Evolutionary conservation across 768 basidiomycete species (phyloP).

Genomic region (Lenzites betulinus): DNA sequence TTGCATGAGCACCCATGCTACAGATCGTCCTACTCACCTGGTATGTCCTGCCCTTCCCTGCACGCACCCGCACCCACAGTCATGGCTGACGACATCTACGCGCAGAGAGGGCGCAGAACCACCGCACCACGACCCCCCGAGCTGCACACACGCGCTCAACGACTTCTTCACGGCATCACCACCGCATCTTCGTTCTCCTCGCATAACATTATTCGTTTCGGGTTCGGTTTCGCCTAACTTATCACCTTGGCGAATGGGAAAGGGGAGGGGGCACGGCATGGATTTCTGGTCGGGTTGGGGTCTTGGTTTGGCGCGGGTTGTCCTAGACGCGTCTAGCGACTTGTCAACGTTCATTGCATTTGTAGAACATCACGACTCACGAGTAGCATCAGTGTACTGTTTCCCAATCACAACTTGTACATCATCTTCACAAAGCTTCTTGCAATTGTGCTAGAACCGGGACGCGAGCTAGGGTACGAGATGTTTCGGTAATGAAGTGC

Average conservation of each 20-base stretch:
- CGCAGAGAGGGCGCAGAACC: neutral
- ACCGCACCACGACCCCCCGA: neutral
- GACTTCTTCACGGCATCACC: neutral
- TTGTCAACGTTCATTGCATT: neutral
- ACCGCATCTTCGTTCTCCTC: neutral
- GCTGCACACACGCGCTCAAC: neutral
- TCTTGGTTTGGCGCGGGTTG: too few relatives aligned
- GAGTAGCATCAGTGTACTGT: neutral
- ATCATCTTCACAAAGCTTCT: too few relatives aligned
- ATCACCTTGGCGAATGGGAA: neutral
- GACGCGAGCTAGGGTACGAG: too few relatives aligned
- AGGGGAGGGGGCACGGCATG: neutral
- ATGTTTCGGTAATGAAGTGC: too few relatives aligned
- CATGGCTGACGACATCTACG: neutral
- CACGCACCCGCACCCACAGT: neutral
- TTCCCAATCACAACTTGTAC: neutral
- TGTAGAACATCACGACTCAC: conserved; percentile 5
- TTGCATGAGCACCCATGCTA: conserved; percentile 8
- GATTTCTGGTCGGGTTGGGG: too few relatives aligned
- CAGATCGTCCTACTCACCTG: neutral
- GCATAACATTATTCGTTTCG: neutral
- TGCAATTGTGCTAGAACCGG: too few relatives aligned
- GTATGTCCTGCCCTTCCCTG: neutral
- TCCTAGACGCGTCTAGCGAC: conserved; percentile 10
- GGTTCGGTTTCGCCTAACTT: conserved; percentile 4